Conservation (phyloP, 108 stramenopile species). For the Cyclotella cryptica region DNA sequence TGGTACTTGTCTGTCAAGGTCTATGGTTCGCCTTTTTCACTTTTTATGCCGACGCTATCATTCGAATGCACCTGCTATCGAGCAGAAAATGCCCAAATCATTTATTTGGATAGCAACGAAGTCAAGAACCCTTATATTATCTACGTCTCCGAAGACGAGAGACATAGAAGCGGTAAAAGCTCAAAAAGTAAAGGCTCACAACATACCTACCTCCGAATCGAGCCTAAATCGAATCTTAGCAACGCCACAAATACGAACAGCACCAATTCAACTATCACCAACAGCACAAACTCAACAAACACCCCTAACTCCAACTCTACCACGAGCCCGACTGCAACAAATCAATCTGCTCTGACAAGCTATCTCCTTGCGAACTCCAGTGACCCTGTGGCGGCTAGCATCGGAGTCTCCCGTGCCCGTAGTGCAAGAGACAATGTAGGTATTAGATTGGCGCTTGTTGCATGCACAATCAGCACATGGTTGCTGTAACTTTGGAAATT, state of each 20-base stretch:
- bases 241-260: background rate
- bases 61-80: background rate
- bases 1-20: background rate
- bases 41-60: too few relatives aligned
- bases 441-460: too few relatives aligned
- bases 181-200: background rate
- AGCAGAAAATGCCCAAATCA: constrained; percentile 1
- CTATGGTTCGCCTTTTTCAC: background rate
- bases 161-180: background rate
- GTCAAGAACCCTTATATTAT: background rate
- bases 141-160: background rate
- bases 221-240: background rate
- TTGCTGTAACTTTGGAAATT: too few relatives aligned
- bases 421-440: too few relatives aligned
- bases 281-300: background rate
- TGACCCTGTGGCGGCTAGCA: too few relatives aligned
- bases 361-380: background rate
- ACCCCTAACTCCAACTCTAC: background rate
- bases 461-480: too few relatives aligned
- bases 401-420: too few relatives aligned
- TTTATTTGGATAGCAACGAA: background rate
- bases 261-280: background rate
- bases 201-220: background rate
- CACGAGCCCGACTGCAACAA: background rate
- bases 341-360: background rate